A percentile compares a stretch with the other conserved stretches of the same genome.
Conservation (phyloP, 345 rosid genomes). For the Sapria himalayana region DNA sequence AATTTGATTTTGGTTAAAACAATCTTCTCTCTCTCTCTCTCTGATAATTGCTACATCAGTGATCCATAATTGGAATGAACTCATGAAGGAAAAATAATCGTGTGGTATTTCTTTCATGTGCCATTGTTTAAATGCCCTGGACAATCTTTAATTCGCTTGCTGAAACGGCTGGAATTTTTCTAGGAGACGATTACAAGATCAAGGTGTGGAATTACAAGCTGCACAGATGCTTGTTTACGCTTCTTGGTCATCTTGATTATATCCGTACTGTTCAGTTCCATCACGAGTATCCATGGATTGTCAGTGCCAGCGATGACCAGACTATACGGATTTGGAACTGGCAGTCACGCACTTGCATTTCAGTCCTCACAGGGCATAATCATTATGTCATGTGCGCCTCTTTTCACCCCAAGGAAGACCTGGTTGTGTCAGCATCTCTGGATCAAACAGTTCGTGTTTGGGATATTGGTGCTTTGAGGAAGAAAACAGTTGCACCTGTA, state of each 20-base stretch:
- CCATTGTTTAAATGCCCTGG: background rate
- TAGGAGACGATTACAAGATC: conserved; percentile 94
- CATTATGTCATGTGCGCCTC: conserved; percentile 99
- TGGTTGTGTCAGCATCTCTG: conserved; percentile 84
- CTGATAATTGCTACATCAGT: no score
- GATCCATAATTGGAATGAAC: no score
- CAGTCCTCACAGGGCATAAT: conserved; percentile 91
- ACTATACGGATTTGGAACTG: conserved; percentile 97
- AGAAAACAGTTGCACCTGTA: conserved; percentile 77
- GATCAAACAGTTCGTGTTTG: conserved; percentile 97
- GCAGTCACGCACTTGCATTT: conserved; percentile 92
- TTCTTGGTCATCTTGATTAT: conserved; percentile 93
- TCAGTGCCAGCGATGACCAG: conserved; percentile 97
- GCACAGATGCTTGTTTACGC: conserved; percentile 80
- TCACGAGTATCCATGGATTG: conserved; percentile 96
- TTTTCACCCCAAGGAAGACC: conserved; percentile 93
- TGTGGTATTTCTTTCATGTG: background rate
- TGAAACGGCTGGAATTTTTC: no score
- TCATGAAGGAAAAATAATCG: background rate
- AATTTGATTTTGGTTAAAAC: conserved; percentile 5
- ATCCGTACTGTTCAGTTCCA: conserved; percentile 95
- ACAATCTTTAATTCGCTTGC: conserved; percentile 3
- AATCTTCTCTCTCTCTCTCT: no score
- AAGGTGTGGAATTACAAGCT: conserved; percentile 94
- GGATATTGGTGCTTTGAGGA: conserved; percentile 81